Evolutionary conservation across 148 eudicot species (phyloP).

Genomic region (Euryodendron excelsum): DNA sequence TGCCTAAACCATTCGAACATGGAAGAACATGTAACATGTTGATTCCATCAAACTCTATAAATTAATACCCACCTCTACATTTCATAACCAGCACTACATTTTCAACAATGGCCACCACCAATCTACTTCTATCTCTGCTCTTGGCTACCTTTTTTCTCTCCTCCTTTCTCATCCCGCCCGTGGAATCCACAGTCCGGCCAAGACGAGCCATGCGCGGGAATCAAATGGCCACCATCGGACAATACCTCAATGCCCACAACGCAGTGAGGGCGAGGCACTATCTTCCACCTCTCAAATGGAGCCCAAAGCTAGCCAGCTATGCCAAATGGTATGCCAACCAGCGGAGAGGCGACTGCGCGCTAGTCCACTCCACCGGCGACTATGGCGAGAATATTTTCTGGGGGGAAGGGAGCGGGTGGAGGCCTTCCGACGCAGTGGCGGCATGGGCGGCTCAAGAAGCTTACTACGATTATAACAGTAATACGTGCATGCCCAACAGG

Average conservation of each 20-base stretch:
- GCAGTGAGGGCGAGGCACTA: conserved; percentile 18
- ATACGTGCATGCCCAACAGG: conserved; percentile 22
- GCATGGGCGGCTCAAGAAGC: conserved; percentile 33
- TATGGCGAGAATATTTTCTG: too few species aligned
- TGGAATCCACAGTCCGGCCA: background rate
- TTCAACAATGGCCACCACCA: too few species aligned
- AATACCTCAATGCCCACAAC: conserved; percentile 26
- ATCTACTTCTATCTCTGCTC: background rate
- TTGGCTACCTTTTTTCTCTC: too few species aligned
- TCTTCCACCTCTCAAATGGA: conserved; percentile 26
- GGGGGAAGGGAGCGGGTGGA: conserved; percentile 23
- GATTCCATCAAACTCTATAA: too few species aligned
- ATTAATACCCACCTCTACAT: too few species aligned
- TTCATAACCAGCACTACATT: too few species aligned
- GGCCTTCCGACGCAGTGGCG: conserved; percentile 16
- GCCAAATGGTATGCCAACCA: conserved; percentile 26
- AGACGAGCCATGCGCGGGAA: background rate
- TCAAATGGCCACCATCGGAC: background rate
- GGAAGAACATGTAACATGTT: too few species aligned
- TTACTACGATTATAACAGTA: conserved; percentile 15
- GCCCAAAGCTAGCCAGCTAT: conserved; percentile 16
- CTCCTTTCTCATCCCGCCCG: conserved; percentile 9
- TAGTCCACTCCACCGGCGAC: too few species aligned
- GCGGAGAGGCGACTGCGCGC: too few species aligned
- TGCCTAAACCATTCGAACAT: too few species aligned